Conservation (phyloP, 768 basidiomycete genomes). For the Tylopilus cervinicoccineus region DNA sequence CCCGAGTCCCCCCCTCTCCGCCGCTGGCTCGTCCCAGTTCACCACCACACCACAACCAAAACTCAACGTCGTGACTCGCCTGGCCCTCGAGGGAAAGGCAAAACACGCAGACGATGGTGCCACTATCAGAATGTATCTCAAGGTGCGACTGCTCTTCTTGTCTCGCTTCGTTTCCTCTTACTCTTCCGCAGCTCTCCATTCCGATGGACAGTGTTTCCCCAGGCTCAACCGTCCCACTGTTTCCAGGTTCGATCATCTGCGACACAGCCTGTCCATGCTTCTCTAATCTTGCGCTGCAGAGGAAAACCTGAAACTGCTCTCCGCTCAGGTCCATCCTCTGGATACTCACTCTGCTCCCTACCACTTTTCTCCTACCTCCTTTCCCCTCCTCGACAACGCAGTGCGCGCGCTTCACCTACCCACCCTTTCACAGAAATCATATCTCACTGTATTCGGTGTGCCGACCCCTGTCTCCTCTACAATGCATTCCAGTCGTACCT, state of each 20-base stretch:
- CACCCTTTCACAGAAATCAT: constrained; percentile 55
- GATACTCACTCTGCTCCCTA: constrained; percentile 70
- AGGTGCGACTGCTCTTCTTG: constrained; percentile 39
- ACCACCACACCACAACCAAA: constrained; percentile 44
- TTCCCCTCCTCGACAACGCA: constrained; percentile 63
- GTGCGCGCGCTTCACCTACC: constrained; percentile 66
- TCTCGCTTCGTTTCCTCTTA: neutral
- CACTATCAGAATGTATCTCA: constrained; percentile 71
- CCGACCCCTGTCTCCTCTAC: constrained; percentile 32
- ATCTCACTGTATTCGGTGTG: constrained; percentile 51
- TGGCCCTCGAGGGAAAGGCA: constrained; percentile 71
- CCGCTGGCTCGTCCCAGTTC: constrained; percentile 39
- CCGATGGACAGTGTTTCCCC: constrained; percentile 63
- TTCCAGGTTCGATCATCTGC: constrained; percentile 50
- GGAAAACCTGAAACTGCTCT: constrained; percentile 73
- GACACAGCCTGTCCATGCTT: neutral
- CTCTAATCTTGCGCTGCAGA: constrained; percentile 38
- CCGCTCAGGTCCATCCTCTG: constrained; percentile 72
- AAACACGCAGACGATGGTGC: constrained; percentile 63
- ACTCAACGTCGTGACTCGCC: constrained; percentile 66
- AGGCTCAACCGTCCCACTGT: constrained; percentile 67
- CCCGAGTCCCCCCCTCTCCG: constrained; percentile 30
- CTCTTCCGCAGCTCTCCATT: constrained; percentile 49
- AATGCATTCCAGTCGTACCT: constrained; percentile 32
- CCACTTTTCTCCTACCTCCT: constrained; percentile 61